Conservation (phyloP, 2,329 filamentous ascomycete species). For the Sarocladium oryzae region DNA sequence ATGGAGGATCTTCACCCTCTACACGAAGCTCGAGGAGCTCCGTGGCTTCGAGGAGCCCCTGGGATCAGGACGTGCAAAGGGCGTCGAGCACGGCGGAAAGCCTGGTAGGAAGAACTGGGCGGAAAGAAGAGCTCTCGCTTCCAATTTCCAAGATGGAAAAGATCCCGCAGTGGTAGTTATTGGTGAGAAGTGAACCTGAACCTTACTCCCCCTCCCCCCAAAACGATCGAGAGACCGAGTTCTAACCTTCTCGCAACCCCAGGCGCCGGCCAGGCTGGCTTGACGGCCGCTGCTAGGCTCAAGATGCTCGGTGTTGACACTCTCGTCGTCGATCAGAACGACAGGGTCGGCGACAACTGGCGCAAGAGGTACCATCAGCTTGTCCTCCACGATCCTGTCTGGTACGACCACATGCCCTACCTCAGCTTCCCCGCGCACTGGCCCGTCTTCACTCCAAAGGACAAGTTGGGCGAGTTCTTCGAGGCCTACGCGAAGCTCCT, state of each 20-base stretch:
- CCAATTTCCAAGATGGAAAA: slow-evolving; percentile 35
- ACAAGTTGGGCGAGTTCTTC: slow-evolving; percentile 64
- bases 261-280: slow-evolving; percentile 55
- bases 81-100: slow-evolving; percentile 49
- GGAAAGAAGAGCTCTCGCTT: slow-evolving; percentile 42
- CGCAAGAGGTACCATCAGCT: slow-evolving; percentile 56
- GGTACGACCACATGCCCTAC: slow-evolving; percentile 57
- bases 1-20: slow-evolving; percentile 61
- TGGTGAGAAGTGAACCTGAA: slow-evolving; percentile 24
- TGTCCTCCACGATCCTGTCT: slow-evolving; percentile 62
- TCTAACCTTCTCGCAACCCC: background rate
- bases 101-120: slow-evolving; percentile 52
- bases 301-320: slow-evolving; percentile 50
- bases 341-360: slow-evolving; percentile 58
- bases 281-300: slow-evolving; percentile 51
- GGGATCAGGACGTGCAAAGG: slow-evolving; percentile 41
- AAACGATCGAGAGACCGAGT: no score
- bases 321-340: slow-evolving; percentile 53
- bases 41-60: slow-evolving; percentile 45
- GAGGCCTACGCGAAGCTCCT: slow-evolving; percentile 57
- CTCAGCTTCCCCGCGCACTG: slow-evolving; percentile 57
- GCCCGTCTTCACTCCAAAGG: slow-evolving; percentile 66
- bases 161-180: slow-evolving; percentile 56
- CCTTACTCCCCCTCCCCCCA: no score
- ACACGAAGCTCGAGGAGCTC: slow-evolving; percentile 50